These are phyloP conservation scores for Entomortierella chlamydospora DNA, from an alignment of 192 early-diverging fungal species.

Conservation along the genomic window DNA sequence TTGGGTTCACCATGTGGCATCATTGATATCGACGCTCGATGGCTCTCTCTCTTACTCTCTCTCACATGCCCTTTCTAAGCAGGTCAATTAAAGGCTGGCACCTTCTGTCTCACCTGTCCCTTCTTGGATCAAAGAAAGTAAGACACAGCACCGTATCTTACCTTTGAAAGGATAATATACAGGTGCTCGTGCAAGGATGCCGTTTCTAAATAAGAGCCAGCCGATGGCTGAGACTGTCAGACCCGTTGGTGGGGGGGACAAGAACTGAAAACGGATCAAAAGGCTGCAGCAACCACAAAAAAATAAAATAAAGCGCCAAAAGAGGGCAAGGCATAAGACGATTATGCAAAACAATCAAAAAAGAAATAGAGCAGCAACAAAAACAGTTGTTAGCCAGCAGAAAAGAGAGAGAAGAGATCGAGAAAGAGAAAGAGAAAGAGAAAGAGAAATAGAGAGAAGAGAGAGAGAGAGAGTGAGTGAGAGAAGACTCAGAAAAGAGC, in stretches of 20 bases:
- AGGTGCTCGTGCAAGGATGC: background rate
- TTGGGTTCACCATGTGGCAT: constrained; percentile 4
- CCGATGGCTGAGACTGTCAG: constrained; percentile 13
- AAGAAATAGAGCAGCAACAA: background rate
- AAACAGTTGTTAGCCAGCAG: background rate
- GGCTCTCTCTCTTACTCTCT: constrained; percentile 13
- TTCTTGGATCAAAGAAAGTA: background rate
- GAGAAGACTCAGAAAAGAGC: no score
- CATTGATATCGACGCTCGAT: constrained; percentile 4
- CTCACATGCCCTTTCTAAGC: background rate
- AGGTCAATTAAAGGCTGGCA: background rate
- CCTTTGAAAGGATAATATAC: background rate
- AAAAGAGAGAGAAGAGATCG: background rate
- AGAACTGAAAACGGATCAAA: constrained; percentile 5
- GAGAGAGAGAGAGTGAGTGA: no score
- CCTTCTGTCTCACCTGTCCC: background rate
- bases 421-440: background rate
- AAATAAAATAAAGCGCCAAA: background rate
- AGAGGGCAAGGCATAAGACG: background rate
- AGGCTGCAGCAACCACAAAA: background rate
- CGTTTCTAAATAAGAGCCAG: constrained; percentile 16
- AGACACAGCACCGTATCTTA: background rate
- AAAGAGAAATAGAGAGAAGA: no score
- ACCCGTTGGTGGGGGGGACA: background rate
- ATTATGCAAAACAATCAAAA: constrained; percentile 4